A percentile compares a stretch with the other conserved stretches of the same genome.
phyloP scores from a whole-genome alignment of 805 yeast species.

The Lachancea waltii region DNA sequence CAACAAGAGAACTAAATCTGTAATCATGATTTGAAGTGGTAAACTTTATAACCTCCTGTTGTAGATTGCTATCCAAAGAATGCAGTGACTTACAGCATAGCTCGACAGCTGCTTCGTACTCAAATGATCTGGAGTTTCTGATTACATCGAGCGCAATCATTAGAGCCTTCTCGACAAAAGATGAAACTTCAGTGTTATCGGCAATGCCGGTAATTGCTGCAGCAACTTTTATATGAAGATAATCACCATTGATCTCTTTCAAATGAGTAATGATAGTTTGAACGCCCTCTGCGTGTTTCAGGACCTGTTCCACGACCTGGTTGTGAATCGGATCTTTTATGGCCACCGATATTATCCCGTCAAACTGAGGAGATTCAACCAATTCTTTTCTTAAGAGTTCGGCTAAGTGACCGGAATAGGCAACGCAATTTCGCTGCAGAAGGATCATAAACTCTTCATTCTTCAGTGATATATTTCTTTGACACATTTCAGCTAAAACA shows the following conservation, averaged over 20 bases:
- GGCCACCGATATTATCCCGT: constrained; percentile 8
- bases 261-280: constrained; percentile 10
- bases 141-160: constrained; percentile 7
- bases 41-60: constrained; percentile 21
- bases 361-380: neutral
- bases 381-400: neutral
- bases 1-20: constrained; percentile 30
- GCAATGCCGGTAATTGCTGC: constrained; percentile 10
- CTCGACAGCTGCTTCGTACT: constrained; percentile 11
- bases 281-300: constrained; percentile 7
- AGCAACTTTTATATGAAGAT: constrained; percentile 24
- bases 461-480: neutral
- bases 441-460: constrained; percentile 1
- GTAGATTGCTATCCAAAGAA: no score
- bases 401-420: neutral
- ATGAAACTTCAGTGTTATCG: constrained; percentile 3
- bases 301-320: constrained; percentile 11
- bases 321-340: no score
- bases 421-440: neutral
- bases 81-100: constrained; percentile 11
- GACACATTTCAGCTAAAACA: neutral
- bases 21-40: constrained; percentile 22
- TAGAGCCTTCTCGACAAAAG: constrained; percentile 16
- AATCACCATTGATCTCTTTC: constrained; percentile 9
- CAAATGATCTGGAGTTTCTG: constrained; percentile 1